Conservation (phyloP, 2,329 filamentous ascomycete species). For the Diaporthe sp. region DNA sequence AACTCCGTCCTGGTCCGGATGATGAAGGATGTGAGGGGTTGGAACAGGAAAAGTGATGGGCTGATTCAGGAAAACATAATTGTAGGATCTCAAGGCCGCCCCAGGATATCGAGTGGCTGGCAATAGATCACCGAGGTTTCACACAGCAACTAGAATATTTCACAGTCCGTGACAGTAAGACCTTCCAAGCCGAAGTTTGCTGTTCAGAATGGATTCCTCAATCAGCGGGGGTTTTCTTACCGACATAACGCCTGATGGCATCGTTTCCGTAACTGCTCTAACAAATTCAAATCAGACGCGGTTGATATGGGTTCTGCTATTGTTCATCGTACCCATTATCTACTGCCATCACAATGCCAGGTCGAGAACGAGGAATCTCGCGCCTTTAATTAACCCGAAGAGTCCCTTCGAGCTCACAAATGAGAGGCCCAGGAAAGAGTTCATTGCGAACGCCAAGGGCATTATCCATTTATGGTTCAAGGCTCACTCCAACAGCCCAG, state of each 20-base stretch:
- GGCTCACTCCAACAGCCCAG: background rate
- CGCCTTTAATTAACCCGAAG: background rate
- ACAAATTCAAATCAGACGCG: background rate
- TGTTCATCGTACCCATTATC: background rate
- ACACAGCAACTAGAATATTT: background rate
- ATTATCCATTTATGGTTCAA: background rate
- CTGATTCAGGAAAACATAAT: background rate
- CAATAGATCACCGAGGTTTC: background rate
- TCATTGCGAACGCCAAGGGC: background rate
- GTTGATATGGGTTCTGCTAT: background rate
- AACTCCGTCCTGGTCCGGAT: background rate
- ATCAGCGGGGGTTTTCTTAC: too few relatives aligned
- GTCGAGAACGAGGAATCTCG: background rate
- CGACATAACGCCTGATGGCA: too few relatives aligned
- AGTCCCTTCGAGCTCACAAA: background rate
- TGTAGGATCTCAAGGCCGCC: background rate
- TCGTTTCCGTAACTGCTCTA: too few relatives aligned
- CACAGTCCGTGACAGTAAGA: background rate
- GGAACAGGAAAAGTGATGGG: background rate
- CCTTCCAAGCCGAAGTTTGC: too few relatives aligned
- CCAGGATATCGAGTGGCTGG: background rate
- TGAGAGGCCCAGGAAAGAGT: background rate
- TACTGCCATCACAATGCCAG: too few relatives aligned
- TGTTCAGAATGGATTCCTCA: too few relatives aligned
- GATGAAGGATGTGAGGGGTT: background rate